These are phyloP conservation scores for Pythium sp. DNA, from an alignment of 352 stramenopile genomes.

Conservation along the genomic window DNA sequence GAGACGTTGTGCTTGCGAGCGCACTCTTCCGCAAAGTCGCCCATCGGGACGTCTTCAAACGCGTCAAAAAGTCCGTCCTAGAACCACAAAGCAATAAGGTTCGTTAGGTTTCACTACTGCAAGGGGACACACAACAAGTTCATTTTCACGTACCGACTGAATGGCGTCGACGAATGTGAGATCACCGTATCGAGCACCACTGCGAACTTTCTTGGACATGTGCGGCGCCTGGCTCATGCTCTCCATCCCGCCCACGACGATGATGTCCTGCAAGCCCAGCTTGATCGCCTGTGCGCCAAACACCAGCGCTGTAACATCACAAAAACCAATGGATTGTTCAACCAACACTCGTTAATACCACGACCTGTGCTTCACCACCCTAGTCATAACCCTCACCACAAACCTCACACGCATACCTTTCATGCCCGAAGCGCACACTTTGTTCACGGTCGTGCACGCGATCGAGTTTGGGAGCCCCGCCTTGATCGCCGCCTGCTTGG, in stretches of 20 bases:
- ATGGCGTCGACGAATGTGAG: slow-evolving; percentile 87
- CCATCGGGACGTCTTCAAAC: slow-evolving; percentile 94
- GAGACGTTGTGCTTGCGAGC: slow-evolving; percentile 78
- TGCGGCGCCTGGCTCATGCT: slow-evolving; percentile 96
- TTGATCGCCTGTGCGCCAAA: slow-evolving; percentile 87
- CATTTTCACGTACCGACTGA: slow-evolving; percentile 36
- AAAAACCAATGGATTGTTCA: background rate
- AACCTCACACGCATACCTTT: slow-evolving; percentile 45
- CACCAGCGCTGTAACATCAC: slow-evolving; percentile 47
- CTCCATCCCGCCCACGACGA: slow-evolving; percentile 92
- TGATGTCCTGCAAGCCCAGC: slow-evolving; percentile 69
- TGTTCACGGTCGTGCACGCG: slow-evolving; percentile 97
- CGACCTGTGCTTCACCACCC: background rate
- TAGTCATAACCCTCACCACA: background rate
- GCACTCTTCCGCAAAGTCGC: slow-evolving; percentile 92
- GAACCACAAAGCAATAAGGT: slow-evolving; percentile 25
- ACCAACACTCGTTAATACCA: background rate
- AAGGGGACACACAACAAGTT: background rate
- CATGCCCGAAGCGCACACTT: slow-evolving; percentile 95
- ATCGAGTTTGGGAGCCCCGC: slow-evolving; percentile 72
- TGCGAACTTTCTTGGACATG: slow-evolving; percentile 70
- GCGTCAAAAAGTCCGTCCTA: slow-evolving; percentile 93
- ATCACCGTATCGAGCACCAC: slow-evolving; percentile 84
- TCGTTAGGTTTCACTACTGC: slow-evolving; percentile 1
- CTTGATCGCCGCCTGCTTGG: slow-evolving; percentile 85